A percentile compares a stretch with the other conserved stretches of the same genome.
Evolutionary conservation across 129 eudicot genomes (phyloP).

Genomic region (Pseudognaphalium luteoalbum): DNA sequence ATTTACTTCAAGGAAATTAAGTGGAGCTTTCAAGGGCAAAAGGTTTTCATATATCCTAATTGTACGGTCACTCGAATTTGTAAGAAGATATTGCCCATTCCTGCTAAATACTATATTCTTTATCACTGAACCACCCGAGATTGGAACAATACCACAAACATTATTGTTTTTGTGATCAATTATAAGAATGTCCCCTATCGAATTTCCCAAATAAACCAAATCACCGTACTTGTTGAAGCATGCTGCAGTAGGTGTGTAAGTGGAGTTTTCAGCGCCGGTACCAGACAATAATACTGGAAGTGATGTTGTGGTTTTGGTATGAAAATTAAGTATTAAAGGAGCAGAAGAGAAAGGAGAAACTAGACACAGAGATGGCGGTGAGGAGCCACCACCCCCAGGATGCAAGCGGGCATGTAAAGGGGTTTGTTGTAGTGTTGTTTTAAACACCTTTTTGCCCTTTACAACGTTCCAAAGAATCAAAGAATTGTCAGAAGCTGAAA

Average conservation of each 20-base stretch:
- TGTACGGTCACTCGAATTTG: conserved; percentile 86
- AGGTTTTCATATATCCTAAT: conserved; percentile 80
- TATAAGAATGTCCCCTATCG: conserved; percentile 82
- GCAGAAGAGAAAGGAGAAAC: conserved; percentile 85
- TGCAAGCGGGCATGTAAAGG: conserved; percentile 80
- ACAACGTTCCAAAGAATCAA: conserved; percentile 85
- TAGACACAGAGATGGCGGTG: conserved; percentile 69
- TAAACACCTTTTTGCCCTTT: conserved; percentile 63
- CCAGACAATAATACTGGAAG: conserved; percentile 60
- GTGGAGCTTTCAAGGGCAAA: conserved; percentile 58
- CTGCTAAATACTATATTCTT: conserved; percentile 83
- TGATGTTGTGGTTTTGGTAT: conserved; percentile 39
- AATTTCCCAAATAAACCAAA: conserved; percentile 82
- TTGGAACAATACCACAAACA: conserved; percentile 53
- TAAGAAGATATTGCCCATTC: conserved; percentile 74
- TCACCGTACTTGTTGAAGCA: conserved; percentile 87
- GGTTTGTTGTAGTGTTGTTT: conserved; percentile 60
- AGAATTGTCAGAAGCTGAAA: conserved; percentile 74
- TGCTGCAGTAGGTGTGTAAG: conserved; percentile 70
- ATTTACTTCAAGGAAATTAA: conserved; percentile 43
- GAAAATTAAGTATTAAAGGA: conserved; percentile 75
- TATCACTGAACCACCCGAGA: conserved; percentile 69
- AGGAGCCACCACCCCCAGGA: conserved; percentile 47
- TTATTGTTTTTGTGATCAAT: conserved; percentile 50
- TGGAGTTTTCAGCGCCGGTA: conserved; percentile 11